Base-by-base conservation (phyloP, 2,329 filamentous ascomycete species). In the Dothistroma septosporum region DNA sequence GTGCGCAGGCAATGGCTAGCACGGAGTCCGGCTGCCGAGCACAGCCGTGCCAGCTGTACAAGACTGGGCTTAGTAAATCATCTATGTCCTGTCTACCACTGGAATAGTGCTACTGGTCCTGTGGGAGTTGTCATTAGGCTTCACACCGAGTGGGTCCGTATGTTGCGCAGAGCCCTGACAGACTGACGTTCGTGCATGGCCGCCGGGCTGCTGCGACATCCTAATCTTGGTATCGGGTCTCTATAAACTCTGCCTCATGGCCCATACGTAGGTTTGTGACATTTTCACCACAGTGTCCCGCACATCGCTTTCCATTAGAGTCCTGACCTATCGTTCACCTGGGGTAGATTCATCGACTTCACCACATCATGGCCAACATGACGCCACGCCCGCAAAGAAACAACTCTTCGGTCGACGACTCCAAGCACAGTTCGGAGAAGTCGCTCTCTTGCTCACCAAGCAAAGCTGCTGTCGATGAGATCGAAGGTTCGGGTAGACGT, bases 341-440 rank as follows among this genome's bases (percentile, higher is more conserved):
- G 47, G 22, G 9, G 21, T n/a, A 11, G 1, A 16, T 28, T 50
- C 21, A 10, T 50, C 11, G 9, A 28, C 6, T 32, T 35, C 31
- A 21, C 52, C 31, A 21, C 52, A 64, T 19, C 55, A 66, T 66
- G 64, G 31, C 60, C 31, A 57, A 60, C 37, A 57, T 35, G 57
- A 53, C 44, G 28, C 28, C 19, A 32, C 32, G 47, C 44, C 55
- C 24, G 33, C 49, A 53, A 21, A 35, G 59, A 37, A 63, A 61
- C 53, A 57, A 60, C 31, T 54, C 56, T 11, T 63, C 64, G 7
- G 56, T 60, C 22, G 53, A 37, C 37, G 64, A 64, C 50, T 66
- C 64, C 35, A 56, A 57, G 24, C 61, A 59, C 33, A 61, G 59
- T 19, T 67, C 64, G 47, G 62, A 64, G 22, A 66, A 64, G 60